Evolutionary conservation across 2,329 filamentous ascomycete genomes (phyloP).

Genomic region (Claviceps humidiphila): DNA sequence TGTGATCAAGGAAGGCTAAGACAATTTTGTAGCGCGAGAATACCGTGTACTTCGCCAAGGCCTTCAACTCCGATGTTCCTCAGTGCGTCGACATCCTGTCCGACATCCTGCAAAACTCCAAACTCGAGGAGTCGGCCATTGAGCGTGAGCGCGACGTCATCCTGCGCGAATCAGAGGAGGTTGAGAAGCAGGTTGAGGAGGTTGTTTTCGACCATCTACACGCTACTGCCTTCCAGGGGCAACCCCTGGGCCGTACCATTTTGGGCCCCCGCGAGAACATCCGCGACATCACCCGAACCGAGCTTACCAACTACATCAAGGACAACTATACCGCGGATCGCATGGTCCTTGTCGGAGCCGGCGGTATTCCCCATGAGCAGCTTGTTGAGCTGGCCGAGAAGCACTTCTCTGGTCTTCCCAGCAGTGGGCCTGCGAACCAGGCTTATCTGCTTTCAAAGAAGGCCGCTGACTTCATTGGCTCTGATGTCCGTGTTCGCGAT

Average conservation of each 20-base stretch:
- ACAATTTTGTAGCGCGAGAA: constrained; percentile 64
- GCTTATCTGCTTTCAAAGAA: constrained; percentile 68
- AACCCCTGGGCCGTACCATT: constrained; percentile 94
- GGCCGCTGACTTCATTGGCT: constrained; percentile 91
- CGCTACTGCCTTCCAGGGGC: constrained; percentile 92
- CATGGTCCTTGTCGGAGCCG: constrained; percentile 95
- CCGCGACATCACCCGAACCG: constrained; percentile 80
- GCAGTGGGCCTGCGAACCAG: constrained; percentile 59
- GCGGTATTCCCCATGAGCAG: constrained; percentile 85
- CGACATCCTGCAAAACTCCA: constrained; percentile 98
- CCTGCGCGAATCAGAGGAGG: constrained; percentile 95
- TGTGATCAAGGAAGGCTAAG: constrained; percentile 14
- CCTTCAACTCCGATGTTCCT: constrained; percentile 95
- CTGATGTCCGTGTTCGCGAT: constrained; percentile 88
- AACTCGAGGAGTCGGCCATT: constrained; percentile 83
- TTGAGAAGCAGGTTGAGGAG: constrained; percentile 99
- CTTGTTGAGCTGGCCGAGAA: constrained; percentile 94
- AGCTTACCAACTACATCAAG: constrained; percentile 94
- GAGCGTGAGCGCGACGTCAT: constrained; percentile 98
- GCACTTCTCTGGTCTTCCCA: constrained; percentile 74
- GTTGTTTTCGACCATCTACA: constrained; percentile 99
- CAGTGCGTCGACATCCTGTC: constrained; percentile 95
- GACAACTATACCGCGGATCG: constrained; percentile 99
- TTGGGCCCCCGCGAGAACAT: constrained; percentile 98
- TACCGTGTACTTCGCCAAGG: constrained; percentile 99